These are phyloP conservation scores for Candida incommunis DNA, from an alignment of 805 yeast species.

Conservation along the genomic window DNA sequence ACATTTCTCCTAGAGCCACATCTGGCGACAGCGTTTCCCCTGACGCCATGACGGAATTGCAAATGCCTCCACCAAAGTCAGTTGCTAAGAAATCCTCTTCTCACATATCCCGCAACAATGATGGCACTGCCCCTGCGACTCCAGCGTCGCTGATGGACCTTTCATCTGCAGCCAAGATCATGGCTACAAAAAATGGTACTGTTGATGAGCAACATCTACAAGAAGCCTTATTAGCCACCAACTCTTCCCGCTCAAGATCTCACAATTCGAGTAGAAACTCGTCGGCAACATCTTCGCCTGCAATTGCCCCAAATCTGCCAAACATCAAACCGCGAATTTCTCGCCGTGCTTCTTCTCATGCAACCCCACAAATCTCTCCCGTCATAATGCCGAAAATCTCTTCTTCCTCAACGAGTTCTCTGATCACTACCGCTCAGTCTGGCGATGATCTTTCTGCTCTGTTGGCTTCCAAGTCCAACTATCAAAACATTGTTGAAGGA, in stretches of 20 bases:
- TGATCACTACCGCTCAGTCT: slow-evolving; percentile 6
- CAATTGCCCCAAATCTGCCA: not conserved
- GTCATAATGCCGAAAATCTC: not conserved
- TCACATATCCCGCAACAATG: not conserved
- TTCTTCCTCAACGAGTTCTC: not conserved
- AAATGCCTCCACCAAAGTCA: not conserved
- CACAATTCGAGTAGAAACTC: not conserved
- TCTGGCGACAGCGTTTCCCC: not conserved
- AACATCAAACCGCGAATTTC: not conserved
- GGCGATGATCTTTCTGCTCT: slow-evolving; percentile 8
- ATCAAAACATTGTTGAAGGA: slow-evolving; percentile 29
- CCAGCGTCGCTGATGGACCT: not conserved
- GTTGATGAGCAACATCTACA: not conserved
- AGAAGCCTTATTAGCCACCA: not conserved
- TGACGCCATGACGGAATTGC: not conserved
- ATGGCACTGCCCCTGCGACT: not conserved
- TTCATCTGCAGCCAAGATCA: not conserved
- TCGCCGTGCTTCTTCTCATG: not conserved
- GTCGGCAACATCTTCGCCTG: not conserved
- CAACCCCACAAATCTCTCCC: not conserved
- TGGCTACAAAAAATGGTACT: not conserved
- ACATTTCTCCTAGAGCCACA: not conserved
- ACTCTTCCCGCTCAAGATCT: not conserved
- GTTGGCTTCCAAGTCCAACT: slow-evolving; percentile 27
- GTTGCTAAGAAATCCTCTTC: not conserved